Percentiles rank a stretch among this genome's conserved stretches.
Evolutionary conservation across 2,329 filamentous ascomycete species (phyloP).

Genomic region (Ceratocystis diversiconidia): DNA sequence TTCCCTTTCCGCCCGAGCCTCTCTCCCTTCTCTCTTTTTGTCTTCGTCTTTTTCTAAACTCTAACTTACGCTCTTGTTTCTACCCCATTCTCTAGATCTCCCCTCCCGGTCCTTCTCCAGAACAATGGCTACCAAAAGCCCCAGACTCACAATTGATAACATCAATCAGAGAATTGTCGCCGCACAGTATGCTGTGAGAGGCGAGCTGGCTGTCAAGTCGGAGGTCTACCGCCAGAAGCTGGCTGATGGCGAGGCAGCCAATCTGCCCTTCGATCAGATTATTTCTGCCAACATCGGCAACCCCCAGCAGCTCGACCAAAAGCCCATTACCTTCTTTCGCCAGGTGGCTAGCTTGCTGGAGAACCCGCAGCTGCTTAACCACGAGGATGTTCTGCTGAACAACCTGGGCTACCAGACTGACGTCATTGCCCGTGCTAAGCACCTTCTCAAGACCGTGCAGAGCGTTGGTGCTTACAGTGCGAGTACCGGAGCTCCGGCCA

Average conservation of each 20-base stretch:
- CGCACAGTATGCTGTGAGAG: constrained; percentile 91
- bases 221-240: constrained; percentile 76
- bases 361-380: constrained; percentile 71
- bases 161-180: constrained; percentile 82
- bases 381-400: constrained; percentile 63
- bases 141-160: constrained; percentile 59
- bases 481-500: constrained; percentile 73
- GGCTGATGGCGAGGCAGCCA: constrained; percentile 36
- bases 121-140: constrained; percentile 27
- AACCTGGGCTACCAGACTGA: constrained; percentile 77
- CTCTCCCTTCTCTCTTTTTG: not conserved
- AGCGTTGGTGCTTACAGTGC: constrained; percentile 95
- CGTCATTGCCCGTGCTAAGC: constrained; percentile 70
- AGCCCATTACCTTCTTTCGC: constrained; percentile 97
- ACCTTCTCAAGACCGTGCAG: constrained; percentile 66
- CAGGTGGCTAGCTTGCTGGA: constrained; percentile 89
- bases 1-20: not conserved
- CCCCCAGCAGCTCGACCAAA: constrained; percentile 96
- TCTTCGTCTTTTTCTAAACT: not conserved
- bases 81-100: constrained; percentile 10
- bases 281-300: constrained; percentile 98
- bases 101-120: constrained; percentile 11
- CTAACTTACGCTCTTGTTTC: not conserved
- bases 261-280: constrained; percentile 74
- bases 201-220: constrained; percentile 84